These are phyloP conservation scores for Erucastrum elatum DNA, from an alignment of 345 rosid species.

Conservation along the genomic window DNA sequence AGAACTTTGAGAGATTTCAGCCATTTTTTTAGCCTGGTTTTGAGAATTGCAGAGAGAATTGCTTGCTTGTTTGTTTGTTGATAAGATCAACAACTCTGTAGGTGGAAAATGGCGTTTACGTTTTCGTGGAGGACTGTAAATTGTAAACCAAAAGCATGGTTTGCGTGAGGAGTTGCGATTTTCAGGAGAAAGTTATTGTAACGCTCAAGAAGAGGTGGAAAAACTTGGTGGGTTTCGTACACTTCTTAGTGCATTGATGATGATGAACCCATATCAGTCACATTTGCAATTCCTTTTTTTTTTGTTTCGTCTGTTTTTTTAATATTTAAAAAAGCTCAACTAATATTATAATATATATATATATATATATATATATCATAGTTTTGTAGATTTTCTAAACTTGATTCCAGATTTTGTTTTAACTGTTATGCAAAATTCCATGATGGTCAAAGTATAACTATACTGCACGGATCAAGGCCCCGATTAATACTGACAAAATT, in stretches of 20 bases:
- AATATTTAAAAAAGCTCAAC: background rate
- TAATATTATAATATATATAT: background rate
- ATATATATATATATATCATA: background rate
- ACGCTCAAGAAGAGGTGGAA: constrained; percentile 23
- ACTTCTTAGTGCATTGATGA: constrained; percentile 29
- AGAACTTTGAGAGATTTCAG: constrained; percentile 1
- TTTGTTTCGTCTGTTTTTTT: background rate
- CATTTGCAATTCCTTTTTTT: background rate
- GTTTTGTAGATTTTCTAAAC: background rate
- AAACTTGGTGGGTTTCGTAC: constrained; percentile 23
- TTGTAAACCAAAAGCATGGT: constrained; percentile 6
- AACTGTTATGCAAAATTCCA: background rate
- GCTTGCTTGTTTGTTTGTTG: background rate
- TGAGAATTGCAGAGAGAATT: background rate
- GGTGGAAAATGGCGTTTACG: background rate
- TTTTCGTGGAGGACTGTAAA: constrained; percentile 21
- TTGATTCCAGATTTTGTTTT: background rate
- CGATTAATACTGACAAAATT: background rate
- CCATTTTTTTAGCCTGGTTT: background rate
- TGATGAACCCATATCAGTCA: constrained; percentile 19
- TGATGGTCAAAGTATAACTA: background rate
- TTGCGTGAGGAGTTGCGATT: constrained; percentile 27
- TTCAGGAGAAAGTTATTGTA: constrained; percentile 14
- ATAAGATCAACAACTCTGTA: background rate
- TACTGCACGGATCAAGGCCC: background rate